These are phyloP conservation scores for Sporisorium sorghi DNA, from an alignment of 1,284 basidiomycete species.

Conservation along the genomic window DNA sequence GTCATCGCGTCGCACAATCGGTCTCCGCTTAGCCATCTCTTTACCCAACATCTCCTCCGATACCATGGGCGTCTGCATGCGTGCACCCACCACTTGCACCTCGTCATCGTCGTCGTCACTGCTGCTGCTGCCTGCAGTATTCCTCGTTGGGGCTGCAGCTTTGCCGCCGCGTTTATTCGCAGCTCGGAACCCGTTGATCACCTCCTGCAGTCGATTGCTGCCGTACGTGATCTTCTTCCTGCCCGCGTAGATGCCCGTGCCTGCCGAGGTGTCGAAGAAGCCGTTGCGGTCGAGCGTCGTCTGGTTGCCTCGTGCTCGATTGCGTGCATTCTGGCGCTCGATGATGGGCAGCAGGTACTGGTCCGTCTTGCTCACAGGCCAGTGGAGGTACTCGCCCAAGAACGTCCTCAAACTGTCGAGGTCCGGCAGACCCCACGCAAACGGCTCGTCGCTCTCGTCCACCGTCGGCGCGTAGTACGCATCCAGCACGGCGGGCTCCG, in stretches of 20 bases:
- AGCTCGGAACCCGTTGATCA: slow-evolving; percentile 79
- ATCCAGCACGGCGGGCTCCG: slow-evolving; percentile 83
- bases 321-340: slow-evolving; percentile 73
- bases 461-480: slow-evolving; percentile 92
- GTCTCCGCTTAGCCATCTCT: slow-evolving; percentile 52
- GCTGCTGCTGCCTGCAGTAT: slow-evolving; percentile 15
- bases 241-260: slow-evolving; percentile 77
- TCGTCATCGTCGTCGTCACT: slow-evolving; percentile 22
- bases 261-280: slow-evolving; percentile 73
- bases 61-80: slow-evolving; percentile 34
- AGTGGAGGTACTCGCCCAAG: slow-evolving; percentile 84
- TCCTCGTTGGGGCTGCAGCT: background rate
- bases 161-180: slow-evolving; percentile 23
- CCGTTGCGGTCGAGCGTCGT: slow-evolving; percentile 73
- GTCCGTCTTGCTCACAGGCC: slow-evolving; percentile 88
- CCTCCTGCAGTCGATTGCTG: slow-evolving; percentile 87
- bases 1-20: slow-evolving; percentile 48
- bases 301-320: slow-evolving; percentile 69
- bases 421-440: slow-evolving; percentile 96
- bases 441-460: slow-evolving; percentile 90
- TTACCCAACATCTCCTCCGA: slow-evolving; percentile 58
- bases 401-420: slow-evolving; percentile 80
- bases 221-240: slow-evolving; percentile 82
- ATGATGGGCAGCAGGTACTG: slow-evolving; percentile 93
- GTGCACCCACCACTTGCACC: slow-evolving; percentile 37